Conservation (phyloP, 2,329 filamentous ascomycete species). For the Aspergillus quadricinctus region DNA sequence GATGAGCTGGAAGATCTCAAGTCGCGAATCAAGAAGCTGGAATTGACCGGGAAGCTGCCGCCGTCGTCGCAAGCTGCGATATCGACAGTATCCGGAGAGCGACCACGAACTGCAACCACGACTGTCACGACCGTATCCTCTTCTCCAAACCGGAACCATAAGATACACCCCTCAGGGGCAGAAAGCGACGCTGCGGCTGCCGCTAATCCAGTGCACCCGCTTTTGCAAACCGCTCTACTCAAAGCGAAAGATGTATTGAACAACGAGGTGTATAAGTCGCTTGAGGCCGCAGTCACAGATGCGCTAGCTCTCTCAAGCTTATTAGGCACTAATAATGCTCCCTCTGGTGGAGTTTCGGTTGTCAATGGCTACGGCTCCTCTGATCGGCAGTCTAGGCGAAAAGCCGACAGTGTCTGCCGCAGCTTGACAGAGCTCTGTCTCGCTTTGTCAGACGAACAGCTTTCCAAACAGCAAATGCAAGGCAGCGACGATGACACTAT, state of each 20-base stretch:
- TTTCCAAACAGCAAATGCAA: constrained; percentile 26
- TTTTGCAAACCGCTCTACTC: constrained; percentile 73
- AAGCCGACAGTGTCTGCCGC: constrained; percentile 88
- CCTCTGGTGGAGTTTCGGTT: constrained; percentile 36
- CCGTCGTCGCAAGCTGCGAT: constrained; percentile 76
- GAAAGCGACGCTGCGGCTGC: constrained; percentile 35
- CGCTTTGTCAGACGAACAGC: constrained; percentile 64
- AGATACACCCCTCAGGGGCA: constrained; percentile 40
- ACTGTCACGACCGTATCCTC: constrained; percentile 85
- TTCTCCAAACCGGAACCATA: constrained; percentile 70
- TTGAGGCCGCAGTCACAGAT: constrained; percentile 78
- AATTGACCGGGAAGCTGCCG: constrained; percentile 82
- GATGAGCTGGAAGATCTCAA: constrained; percentile 96
- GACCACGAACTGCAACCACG: constrained; percentile 86
- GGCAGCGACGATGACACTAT: constrained; percentile 24
- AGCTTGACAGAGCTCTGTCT: constrained; percentile 90
- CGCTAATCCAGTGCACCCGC: constrained; percentile 62
- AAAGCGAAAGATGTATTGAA: constrained; percentile 70
- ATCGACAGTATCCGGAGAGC: constrained; percentile 68
- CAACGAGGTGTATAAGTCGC: constrained; percentile 67
- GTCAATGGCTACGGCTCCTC: constrained; percentile 44
- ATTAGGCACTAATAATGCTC: constrained; percentile 68
- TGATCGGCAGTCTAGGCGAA: constrained; percentile 81
- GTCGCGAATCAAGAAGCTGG: constrained; percentile 83
- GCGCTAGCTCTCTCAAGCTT: constrained; percentile 73